Base-by-base conservation (phyloP, 2,329 filamentous ascomycete genomes). In the Tolypocladium album region DNA sequence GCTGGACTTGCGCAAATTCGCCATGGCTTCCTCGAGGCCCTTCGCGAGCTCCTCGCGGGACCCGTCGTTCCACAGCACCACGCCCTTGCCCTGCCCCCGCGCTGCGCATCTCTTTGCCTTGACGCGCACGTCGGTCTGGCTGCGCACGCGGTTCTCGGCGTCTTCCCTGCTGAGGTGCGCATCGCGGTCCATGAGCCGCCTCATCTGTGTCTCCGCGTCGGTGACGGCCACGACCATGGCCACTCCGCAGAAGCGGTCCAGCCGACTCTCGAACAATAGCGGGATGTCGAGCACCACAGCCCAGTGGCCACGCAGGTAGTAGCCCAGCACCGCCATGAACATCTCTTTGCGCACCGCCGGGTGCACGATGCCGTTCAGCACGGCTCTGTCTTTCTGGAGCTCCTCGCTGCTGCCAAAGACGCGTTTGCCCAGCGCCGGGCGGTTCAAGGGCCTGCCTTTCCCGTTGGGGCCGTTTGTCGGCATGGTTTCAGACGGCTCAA, bases 241-340 rank as follows among this genome's bases (percentile, higher is more conserved):
- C 0, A 86, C 87, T 4, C 92, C 92, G 70, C 92, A 97, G 65
- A 96, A 84, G 47, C 85, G 78, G 73, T 99, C 94, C 74, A 96
- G 86, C 2, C 86, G 85, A 66, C 86, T 88, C 79, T 99, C 94
- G 67, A 97, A 97, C 50, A 99, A 80, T 59, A 99, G 78, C 58
- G 94, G 94, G 11, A 99, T 87, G 70, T 99, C 94, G 20, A 97
- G 80, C 42, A 99, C 88, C 4, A 96, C 91, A 0, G 92, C 92
- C 91, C 93, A 94, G 70, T 86, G 72, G 0, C 94, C 93, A 1
- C 75, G 75, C 17, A 94, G 59, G 69, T 96, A 97, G 66, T 84
- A 84, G 62, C 79, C 78, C n/a, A 91, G 69, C 60, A 97, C 82
- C 56, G 82, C 79, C 67, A 81, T 85, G 73, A 91, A 90, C 82